phyloP scores from a whole-genome alignment of 495 filamentous ascomycete species.

The Neurospora sp. region DNA sequence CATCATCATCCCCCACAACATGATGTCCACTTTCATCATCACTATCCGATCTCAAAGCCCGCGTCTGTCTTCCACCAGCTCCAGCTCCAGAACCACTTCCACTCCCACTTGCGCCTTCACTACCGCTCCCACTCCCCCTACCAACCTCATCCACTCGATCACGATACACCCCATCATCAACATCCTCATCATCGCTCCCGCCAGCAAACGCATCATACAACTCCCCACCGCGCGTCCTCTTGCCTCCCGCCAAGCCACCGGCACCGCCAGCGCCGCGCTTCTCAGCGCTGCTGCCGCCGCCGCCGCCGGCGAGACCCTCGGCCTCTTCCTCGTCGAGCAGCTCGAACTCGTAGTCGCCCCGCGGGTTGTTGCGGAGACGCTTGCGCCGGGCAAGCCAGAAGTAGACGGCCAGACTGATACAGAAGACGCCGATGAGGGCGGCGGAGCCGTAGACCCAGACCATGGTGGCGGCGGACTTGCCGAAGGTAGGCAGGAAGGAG shows the following conservation, averaged over 20 bases:
- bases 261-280: background rate
- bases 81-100: background rate
- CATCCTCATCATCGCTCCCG: constrained; percentile 50
- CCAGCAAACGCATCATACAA: constrained; percentile 92
- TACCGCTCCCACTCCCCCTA: background rate
- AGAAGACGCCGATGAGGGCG: constrained; percentile 76
- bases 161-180: constrained; percentile 10
- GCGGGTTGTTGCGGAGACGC: constrained; percentile 59
- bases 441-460: constrained; percentile 90
- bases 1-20: constrained; percentile 21
- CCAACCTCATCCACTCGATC: constrained; percentile 3
- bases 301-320: constrained; percentile 32
- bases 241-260: constrained; percentile 7
- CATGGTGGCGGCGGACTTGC: constrained; percentile 78
- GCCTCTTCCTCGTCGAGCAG: constrained; percentile 78
- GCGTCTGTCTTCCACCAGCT: constrained; percentile 6
- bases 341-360: constrained; percentile 92
- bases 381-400: constrained; percentile 68
- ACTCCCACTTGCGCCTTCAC: background rate
- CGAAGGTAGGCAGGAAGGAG: constrained; percentile 91
- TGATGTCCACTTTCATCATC: constrained; percentile 43
- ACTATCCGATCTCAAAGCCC: constrained; percentile 13
- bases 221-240: constrained; percentile 59
- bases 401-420: constrained; percentile 67
- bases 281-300: constrained; percentile 15